Evolutionary conservation across 257 asterid genomes (phyloP).

Genomic region (Solanum infundibuliforme): DNA sequence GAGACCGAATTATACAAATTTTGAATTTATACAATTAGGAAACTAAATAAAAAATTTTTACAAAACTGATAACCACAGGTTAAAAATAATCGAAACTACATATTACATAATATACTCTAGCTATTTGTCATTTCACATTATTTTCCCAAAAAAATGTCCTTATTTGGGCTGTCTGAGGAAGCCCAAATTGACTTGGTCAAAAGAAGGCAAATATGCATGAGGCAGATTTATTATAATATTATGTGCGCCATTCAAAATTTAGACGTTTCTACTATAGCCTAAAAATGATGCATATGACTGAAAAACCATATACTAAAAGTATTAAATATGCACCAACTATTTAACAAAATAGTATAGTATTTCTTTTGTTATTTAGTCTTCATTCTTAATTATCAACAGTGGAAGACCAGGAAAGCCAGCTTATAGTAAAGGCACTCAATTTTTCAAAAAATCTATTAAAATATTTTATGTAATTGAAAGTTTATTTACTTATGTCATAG

Average conservation of each 20-base stretch:
- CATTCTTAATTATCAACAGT: not conserved
- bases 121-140: not conserved
- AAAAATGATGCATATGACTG: not conserved
- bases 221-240: not conserved
- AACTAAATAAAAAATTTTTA: too few relatives aligned
- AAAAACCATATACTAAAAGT: not conserved
- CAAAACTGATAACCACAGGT: fast-evolving
- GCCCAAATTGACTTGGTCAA: not conserved
- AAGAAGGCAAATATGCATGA: not conserved
- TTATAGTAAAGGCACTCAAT: not conserved
- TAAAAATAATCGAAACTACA: too few relatives aligned
- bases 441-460: not conserved
- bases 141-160: not conserved
- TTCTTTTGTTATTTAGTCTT: not conserved
- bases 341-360: not conserved
- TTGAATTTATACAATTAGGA: not conserved
- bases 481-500: not conserved
- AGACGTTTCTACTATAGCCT: not conserved
- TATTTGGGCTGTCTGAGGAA: not conserved
- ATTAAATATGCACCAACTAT: not conserved
- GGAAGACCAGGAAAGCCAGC: not conserved
- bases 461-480: not conserved
- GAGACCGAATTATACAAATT: fast-evolving
- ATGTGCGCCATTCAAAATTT: not conserved
- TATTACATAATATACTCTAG: not conserved